Percentiles rank a stretch among this genome's conserved stretches.
Conservation (phyloP, 2,329 filamentous ascomycete species). For the Chaetomium strumarium region DNA sequence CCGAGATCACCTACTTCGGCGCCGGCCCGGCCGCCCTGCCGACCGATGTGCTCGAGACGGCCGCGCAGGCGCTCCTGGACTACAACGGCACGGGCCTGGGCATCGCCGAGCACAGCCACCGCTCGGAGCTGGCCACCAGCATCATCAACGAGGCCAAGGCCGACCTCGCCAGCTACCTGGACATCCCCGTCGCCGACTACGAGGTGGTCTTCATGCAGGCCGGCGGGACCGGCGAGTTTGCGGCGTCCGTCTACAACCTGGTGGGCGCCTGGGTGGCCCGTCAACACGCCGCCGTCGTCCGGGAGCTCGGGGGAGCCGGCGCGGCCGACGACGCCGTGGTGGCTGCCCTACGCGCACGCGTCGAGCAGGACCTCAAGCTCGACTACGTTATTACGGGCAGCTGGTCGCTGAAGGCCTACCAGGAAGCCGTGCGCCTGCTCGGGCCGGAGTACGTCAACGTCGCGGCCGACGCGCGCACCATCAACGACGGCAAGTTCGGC, state of each 20-base stretch:
- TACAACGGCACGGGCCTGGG: constrained; percentile 77
- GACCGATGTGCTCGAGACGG: constrained; percentile 70
- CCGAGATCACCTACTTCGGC: constrained; percentile 79
- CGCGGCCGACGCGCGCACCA: constrained; percentile 59
- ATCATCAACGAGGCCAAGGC: constrained; percentile 76
- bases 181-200: constrained; percentile 73
- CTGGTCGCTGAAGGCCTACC: constrained; percentile 84
- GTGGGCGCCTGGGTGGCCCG: constrained; percentile 75
- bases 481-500: constrained; percentile 77
- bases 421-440: constrained; percentile 73
- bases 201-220: constrained; percentile 85
- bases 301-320: constrained; percentile 45
- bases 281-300: constrained; percentile 53
- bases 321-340: constrained; percentile 50
- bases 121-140: constrained; percentile 68
- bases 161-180: constrained; percentile 65
- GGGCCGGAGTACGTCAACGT: constrained; percentile 77
- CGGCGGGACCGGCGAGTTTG: constrained; percentile 82
- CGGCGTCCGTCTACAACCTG: constrained; percentile 76
- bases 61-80: constrained; percentile 72
- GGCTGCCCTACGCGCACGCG: constrained; percentile 54
- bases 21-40: constrained; percentile 86
- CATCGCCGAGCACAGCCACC: constrained; percentile 85
- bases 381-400: constrained; percentile 89
- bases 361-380: constrained; percentile 66